Evolutionary conservation across 192 early-diverging fungal species (phyloP).

Genomic region (Rhizoclosmatium sp.): DNA sequence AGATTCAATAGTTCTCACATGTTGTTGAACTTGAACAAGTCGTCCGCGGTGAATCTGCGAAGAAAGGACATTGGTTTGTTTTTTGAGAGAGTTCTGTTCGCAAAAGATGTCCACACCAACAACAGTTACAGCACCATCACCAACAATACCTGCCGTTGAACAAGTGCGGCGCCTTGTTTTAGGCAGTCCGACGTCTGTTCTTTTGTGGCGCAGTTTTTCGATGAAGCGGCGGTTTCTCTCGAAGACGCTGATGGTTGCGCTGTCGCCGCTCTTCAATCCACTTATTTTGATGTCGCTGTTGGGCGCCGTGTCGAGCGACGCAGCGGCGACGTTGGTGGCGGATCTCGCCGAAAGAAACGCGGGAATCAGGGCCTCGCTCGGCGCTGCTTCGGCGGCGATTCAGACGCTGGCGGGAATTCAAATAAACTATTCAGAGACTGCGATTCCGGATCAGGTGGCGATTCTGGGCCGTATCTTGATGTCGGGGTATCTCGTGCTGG

Average conservation of each 20-base stretch:
- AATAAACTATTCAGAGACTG: neutral
- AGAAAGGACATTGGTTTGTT: conserved; percentile 34
- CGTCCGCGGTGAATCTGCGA: conserved; percentile 82
- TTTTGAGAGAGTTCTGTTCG: neutral
- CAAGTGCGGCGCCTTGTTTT: neutral
- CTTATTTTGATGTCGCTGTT: conserved; percentile 8
- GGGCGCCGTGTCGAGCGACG: neutral
- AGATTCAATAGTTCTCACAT: conserved; percentile 58
- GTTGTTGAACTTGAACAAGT: conserved; percentile 95
- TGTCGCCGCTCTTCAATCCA: conserved; percentile 24
- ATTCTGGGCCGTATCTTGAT: conserved; percentile 24
- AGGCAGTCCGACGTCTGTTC: conserved; percentile 7
- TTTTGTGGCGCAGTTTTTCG: conserved; percentile 26
- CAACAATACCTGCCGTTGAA: no score
- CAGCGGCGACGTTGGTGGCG: neutral
- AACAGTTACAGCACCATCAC: no score
- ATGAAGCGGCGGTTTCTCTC: conserved; percentile 6
- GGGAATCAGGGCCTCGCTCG: neutral
- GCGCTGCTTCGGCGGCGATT: neutral
- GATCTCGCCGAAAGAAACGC: neutral
- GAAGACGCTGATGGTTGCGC: neutral
- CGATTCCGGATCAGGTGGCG: conserved; percentile 16
- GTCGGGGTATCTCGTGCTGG: conserved; percentile 26
- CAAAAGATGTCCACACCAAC: no score
- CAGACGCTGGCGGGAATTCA: neutral